Evolutionary conservation across 2,329 filamentous ascomycete species (phyloP).

Genomic region (Cercospora canescens): DNA sequence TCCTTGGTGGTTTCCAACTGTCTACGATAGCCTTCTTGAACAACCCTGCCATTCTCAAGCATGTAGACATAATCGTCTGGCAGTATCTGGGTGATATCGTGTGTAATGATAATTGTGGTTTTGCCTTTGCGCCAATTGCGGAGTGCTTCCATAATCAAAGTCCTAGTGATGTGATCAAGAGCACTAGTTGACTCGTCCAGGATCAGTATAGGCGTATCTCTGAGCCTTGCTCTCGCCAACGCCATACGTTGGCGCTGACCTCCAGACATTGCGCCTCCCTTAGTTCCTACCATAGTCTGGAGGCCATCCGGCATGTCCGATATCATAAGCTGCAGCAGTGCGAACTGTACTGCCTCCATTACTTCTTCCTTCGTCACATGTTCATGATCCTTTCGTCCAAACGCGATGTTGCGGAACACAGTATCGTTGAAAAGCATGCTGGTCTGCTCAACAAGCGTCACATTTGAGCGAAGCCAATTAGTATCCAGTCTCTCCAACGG

Average conservation of each 20-base stretch:
- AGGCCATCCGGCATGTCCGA: conserved; percentile 66
- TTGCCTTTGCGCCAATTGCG: conserved; percentile 74
- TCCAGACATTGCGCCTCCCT: conserved; percentile 74
- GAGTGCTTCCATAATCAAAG: conserved; percentile 71
- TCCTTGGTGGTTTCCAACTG: conserved; percentile 48
- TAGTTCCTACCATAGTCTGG: conserved; percentile 68
- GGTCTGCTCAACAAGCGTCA: conserved; percentile 81
- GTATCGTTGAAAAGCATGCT: conserved; percentile 81
- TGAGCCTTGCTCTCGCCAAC: conserved; percentile 73
- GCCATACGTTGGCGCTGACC: conserved; percentile 83
- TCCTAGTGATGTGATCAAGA: conserved; percentile 71
- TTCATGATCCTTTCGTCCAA: conserved; percentile 60
- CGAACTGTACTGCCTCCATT: conserved; percentile 62
- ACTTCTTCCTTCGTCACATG: conserved; percentile 58
- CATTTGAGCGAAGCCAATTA: conserved; percentile 72
- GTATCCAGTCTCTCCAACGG: conserved; percentile 63
- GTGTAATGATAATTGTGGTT: conserved; percentile 91
- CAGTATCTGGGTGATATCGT: conserved; percentile 77
- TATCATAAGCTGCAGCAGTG: conserved; percentile 69
- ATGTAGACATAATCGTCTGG: conserved; percentile 77
- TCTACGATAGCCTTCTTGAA: conserved; percentile 66
- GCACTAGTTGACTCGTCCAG: conserved; percentile 88
- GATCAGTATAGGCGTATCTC: conserved; percentile 78
- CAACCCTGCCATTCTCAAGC: conserved; percentile 67
- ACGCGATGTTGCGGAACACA: conserved; percentile 73